Evolutionary conservation across 2,329 filamentous ascomycete genomes (phyloP).

Genomic region (Botrytis hyacinthi): DNA sequence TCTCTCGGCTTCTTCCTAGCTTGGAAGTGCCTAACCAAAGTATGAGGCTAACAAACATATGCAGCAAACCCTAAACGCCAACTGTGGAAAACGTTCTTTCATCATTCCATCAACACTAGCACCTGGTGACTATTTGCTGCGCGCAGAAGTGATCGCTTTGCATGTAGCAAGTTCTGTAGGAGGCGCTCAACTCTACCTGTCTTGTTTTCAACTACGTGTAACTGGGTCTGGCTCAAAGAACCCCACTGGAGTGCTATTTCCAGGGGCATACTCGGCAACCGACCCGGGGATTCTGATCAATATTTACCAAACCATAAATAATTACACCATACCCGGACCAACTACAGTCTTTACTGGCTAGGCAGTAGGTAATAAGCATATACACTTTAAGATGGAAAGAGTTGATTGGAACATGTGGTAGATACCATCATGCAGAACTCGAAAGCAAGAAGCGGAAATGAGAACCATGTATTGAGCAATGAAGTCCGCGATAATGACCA

Average conservation of each 20-base stretch:
- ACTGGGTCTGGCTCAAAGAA: constrained; percentile 10
- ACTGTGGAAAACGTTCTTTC: constrained; percentile 49
- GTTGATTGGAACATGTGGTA: not conserved
- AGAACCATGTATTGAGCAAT: not conserved
- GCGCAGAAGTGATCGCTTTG: constrained; percentile 53
- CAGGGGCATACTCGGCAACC: constrained; percentile 23
- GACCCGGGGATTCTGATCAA: constrained; percentile 51
- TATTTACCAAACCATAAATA: constrained; percentile 38
- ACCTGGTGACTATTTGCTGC: constrained; percentile 54
- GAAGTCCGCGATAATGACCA: not conserved
- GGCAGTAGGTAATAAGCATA: not conserved
- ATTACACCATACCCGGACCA: constrained; percentile 38
- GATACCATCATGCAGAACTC: not conserved
- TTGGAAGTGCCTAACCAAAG: no score
- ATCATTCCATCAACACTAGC: constrained; percentile 51
- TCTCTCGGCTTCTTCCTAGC: not conserved
- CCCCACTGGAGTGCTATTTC: constrained; percentile 6
- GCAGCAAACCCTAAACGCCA: constrained; percentile 37
- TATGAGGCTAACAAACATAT: not conserved
- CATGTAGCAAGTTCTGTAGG: constrained; percentile 47
- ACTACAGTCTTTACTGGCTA: constrained; percentile 25
- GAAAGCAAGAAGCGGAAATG: not conserved
- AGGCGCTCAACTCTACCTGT: constrained; percentile 43
- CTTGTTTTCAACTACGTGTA: constrained; percentile 33
- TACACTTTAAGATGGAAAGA: not conserved